Percentiles rank a stretch among this genome's conserved stretches.
These are phyloP conservation scores for Carex arenaria DNA, from an alignment of 202 grass and related monocot genomes.

Conservation along the genomic window DNA sequence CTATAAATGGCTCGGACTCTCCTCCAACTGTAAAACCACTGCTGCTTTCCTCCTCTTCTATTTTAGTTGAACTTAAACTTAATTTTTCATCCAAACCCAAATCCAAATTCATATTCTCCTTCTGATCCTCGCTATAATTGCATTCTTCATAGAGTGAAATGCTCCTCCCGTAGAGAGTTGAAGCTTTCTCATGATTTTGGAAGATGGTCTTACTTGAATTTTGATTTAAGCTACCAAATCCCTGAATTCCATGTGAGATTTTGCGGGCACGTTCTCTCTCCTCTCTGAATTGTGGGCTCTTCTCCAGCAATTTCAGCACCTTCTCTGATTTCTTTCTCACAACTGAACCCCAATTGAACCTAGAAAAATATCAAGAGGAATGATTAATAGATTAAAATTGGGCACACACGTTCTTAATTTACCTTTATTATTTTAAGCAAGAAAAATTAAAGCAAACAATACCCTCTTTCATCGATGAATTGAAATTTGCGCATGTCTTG, in stretches of 20 bases:
- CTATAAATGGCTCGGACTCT: constrained; percentile 19
- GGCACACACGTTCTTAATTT: not conserved
- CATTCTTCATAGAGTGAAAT: constrained; percentile 36
- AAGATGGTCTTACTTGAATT: not conserved
- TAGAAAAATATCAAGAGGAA: constrained; percentile 18
- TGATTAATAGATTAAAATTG: not conserved
- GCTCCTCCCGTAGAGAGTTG: constrained; percentile 34
- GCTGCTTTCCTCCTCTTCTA: not conserved
- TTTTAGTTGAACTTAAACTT: not conserved
- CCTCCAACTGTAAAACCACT: not conserved
- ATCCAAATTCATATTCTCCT: constrained; percentile 35
- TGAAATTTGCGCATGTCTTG: constrained; percentile 43
- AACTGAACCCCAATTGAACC: constrained; percentile 77
- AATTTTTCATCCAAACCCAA: not conserved
- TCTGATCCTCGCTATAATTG: constrained; percentile 24
- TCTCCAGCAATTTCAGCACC: constrained; percentile 74
- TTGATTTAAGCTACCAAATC: constrained; percentile 77
- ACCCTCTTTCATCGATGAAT: constrained; percentile 86
- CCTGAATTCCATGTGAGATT: constrained; percentile 69
- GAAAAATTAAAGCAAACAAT: not conserved
- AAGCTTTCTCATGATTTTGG: not conserved
- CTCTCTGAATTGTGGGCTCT: constrained; percentile 65
- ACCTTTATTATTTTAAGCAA: not conserved
- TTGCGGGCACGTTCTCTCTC: constrained; percentile 64
- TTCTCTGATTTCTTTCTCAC: constrained; percentile 69